Evolutionary conservation across 2,329 filamentous ascomycete species (phyloP).

Genomic region (Cercospora sp.): DNA sequence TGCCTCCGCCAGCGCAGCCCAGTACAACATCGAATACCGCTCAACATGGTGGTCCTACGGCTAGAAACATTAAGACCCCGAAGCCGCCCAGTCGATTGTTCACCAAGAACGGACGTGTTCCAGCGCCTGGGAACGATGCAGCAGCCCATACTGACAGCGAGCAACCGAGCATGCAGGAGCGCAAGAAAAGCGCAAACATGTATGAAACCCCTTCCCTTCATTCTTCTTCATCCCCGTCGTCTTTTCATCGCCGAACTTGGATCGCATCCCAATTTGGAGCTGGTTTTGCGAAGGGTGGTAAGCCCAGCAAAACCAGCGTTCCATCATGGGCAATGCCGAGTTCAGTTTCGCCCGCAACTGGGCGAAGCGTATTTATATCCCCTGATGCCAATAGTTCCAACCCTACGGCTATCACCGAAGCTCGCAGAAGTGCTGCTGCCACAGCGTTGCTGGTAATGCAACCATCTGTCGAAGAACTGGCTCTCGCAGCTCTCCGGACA

Average conservation of each 20-base stretch:
- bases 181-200: constrained; percentile 37
- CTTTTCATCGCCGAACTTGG: constrained; percentile 22
- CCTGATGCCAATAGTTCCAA: not conserved
- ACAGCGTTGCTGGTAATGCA: not conserved
- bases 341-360: constrained; percentile 22
- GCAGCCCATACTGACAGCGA: constrained; percentile 23
- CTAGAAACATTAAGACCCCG: constrained; percentile 38
- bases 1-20: not conserved
- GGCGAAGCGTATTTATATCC: not conserved
- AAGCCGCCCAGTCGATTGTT: constrained; percentile 35
- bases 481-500: constrained; percentile 23
- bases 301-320: constrained; percentile 22
- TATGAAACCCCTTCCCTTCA: constrained; percentile 30
- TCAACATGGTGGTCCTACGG: constrained; percentile 20
- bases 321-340: constrained; percentile 35
- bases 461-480: constrained; percentile 21
- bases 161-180: constrained; percentile 33
- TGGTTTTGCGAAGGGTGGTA: constrained; percentile 21
- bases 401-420: not conserved
- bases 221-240: constrained; percentile 14
- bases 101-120: constrained; percentile 23
- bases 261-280: constrained; percentile 25
- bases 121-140: constrained; percentile 12
- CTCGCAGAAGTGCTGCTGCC: not conserved
- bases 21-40: constrained; percentile 12